These are phyloP conservation scores for Sordariomycetes sp. DNA, from an alignment of 2,329 filamentous ascomycete species.

Conservation along the genomic window DNA sequence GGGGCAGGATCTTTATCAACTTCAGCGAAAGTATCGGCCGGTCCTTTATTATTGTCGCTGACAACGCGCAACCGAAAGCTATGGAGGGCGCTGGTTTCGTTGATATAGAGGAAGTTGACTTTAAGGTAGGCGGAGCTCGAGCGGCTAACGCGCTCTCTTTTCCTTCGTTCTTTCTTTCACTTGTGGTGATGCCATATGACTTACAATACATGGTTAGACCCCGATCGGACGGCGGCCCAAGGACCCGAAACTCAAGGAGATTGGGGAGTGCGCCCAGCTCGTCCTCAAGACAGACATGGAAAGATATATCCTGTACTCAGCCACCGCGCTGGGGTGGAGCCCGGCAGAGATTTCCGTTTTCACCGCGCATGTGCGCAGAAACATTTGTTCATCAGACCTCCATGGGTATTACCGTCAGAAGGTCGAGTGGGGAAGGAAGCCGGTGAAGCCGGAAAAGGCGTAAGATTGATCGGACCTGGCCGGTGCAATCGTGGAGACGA, in stretches of 20 bases:
- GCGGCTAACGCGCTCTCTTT: constrained; percentile 29
- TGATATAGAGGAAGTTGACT: constrained; percentile 10
- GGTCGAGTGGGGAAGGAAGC: constrained; percentile 8
- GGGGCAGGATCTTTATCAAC: constrained; percentile 17
- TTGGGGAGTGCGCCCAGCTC: constrained; percentile 23
- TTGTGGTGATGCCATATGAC: constrained; percentile 14
- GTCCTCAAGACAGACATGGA: constrained; percentile 19
- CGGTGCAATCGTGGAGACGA: no score
- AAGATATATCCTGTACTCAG: constrained; percentile 21
- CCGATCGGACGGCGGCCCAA: constrained; percentile 32
- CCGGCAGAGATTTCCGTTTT: constrained; percentile 17
- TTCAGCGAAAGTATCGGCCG: constrained; percentile 15
- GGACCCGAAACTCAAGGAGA: constrained; percentile 27
- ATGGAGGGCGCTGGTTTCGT: constrained; percentile 31
- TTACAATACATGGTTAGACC: constrained; percentile 1
- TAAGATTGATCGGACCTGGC: no score
- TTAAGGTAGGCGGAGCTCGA: constrained; percentile 7
- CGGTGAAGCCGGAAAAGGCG: no score
- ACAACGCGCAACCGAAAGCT: constrained; percentile 8
- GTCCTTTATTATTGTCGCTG: constrained; percentile 13
- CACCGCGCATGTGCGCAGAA: constrained; percentile 16
- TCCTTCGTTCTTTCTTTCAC: constrained; percentile 31
- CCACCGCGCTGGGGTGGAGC: constrained; percentile 20
- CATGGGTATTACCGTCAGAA: constrained; percentile 25
- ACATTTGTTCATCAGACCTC: constrained; percentile 18